A percentile compares a stretch with the other conserved stretches of the same genome.
These are phyloP conservation scores for Skeletonema costatum DNA, from an alignment of 108 stramenopile genomes.

Conservation along the genomic window DNA sequence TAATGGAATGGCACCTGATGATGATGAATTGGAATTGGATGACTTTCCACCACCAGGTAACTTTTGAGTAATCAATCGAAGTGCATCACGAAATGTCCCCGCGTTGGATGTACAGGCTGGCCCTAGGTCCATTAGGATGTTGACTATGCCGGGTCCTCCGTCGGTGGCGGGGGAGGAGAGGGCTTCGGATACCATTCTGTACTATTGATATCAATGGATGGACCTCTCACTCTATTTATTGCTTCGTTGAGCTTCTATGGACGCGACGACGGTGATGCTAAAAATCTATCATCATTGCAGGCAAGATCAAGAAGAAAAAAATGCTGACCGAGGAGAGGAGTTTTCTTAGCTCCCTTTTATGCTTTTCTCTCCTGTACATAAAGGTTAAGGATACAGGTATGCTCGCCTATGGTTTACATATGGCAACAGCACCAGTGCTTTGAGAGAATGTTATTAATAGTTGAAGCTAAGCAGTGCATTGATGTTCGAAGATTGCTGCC, in stretches of 20 bases:
- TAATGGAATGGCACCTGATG: conserved; percentile 27
- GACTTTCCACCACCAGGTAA: neutral
- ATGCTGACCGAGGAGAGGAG: no score
- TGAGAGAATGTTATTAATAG: no score
- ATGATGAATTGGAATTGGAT: neutral
- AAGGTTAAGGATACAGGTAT: no score
- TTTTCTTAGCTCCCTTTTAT: no score
- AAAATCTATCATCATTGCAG: no score
- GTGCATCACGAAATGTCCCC: conserved; percentile 75
- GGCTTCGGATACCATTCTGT: neutral
- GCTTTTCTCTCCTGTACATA: no score
- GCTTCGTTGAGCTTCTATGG: neutral
- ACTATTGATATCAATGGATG: neutral
- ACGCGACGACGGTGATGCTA: no score
- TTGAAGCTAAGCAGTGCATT: no score
- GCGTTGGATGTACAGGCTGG: conserved; percentile 78
- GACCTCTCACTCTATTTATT: neutral
- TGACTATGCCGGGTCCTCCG: conserved; percentile 57
- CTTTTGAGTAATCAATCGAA: conserved; percentile 56
- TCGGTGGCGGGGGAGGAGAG: conserved; percentile 16
- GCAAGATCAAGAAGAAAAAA: no score
- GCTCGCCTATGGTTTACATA: no score
- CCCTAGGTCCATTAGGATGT: conserved; percentile 85
- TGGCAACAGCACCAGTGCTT: no score
- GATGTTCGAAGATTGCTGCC: no score